A percentile compares a stretch with the other conserved stretches of the same genome.
These are phyloP conservation scores for Malassezia sp. DNA, from an alignment of 1,284 basidiomycete species.

Conservation along the genomic window DNA sequence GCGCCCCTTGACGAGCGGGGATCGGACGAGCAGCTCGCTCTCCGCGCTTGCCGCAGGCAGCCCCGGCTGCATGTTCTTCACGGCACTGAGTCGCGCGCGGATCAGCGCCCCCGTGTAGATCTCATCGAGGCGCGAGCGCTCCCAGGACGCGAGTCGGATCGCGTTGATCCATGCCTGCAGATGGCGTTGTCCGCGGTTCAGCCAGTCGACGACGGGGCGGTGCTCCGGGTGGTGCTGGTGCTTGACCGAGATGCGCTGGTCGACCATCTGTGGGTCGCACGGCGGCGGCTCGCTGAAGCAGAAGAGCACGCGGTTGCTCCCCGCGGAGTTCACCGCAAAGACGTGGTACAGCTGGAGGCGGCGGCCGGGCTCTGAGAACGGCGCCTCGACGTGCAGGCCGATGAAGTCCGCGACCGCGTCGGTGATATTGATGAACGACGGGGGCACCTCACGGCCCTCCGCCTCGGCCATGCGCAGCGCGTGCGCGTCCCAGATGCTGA, in stretches of 20 bases:
- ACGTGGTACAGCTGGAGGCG: slow-evolving; percentile 57
- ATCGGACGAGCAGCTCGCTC: slow-evolving; percentile 13
- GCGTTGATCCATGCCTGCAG: slow-evolving; percentile 66
- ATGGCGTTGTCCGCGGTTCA: slow-evolving; percentile 33
- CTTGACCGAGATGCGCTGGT: slow-evolving; percentile 28
- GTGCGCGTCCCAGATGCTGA: slow-evolving; percentile 81
- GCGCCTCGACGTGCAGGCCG: slow-evolving; percentile 51
- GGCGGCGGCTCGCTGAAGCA: slow-evolving; percentile 47
- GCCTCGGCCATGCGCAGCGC: slow-evolving; percentile 68
- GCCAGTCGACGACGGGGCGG: slow-evolving; percentile 37
- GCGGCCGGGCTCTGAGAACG: slow-evolving; percentile 49
- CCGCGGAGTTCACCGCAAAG: slow-evolving; percentile 85
- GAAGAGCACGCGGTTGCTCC: slow-evolving; percentile 78
- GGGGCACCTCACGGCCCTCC: slow-evolving; percentile 68
- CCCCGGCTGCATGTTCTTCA: slow-evolving; percentile 12
- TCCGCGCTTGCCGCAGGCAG: slow-evolving; percentile 12
- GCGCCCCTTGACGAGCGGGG: slow-evolving; percentile 53
- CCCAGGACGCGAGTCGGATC: slow-evolving; percentile 81
- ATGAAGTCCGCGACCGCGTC: slow-evolving; percentile 59
- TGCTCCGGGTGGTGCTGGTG: slow-evolving; percentile 31
- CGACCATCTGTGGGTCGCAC: slow-evolving; percentile 27
- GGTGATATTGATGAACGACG: slow-evolving; percentile 71
- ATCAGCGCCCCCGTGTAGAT: slow-evolving; percentile 86
- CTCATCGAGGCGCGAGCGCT: slow-evolving; percentile 86
- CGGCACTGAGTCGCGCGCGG: slow-evolving; percentile 51